These are phyloP conservation scores for Coemansia sp. DNA, from an alignment of 192 early-diverging fungal genomes.

Conservation along the genomic window DNA sequence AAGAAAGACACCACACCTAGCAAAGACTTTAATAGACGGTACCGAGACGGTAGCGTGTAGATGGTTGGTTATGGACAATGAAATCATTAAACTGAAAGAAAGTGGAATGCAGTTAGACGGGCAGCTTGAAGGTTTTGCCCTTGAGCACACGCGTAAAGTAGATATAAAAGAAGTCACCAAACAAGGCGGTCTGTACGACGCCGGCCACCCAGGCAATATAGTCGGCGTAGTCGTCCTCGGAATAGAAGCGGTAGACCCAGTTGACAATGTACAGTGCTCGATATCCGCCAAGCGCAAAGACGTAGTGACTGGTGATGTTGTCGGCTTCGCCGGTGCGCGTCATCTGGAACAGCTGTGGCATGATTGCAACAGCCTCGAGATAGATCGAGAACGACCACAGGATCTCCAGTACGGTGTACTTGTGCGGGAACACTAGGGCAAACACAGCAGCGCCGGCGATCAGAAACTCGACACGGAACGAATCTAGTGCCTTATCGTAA, in stretches of 20 bases:
- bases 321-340: slow-evolving; percentile 97
- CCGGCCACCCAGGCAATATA: slow-evolving; percentile 89
- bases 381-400: slow-evolving; percentile 98
- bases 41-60: slow-evolving; percentile 1
- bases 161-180: slow-evolving; percentile 97
- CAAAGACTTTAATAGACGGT: neutral
- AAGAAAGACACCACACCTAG: neutral
- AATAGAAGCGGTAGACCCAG: slow-evolving; percentile 91
- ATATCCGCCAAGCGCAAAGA: slow-evolving; percentile 95
- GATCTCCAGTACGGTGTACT: slow-evolving; percentile 70
- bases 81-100: neutral
- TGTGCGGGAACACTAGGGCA: slow-evolving; percentile 72
- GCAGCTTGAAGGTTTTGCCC: slow-evolving; percentile 54
- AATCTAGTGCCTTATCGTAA: slow-evolving; percentile 90
- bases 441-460: slow-evolving; percentile 68
- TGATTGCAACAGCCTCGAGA: slow-evolving; percentile 93
- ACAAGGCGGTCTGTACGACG: slow-evolving; percentile 89
- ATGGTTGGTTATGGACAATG: slow-evolving; percentile 7
- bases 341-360: slow-evolving; percentile 97
- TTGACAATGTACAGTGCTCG: slow-evolving; percentile 86
- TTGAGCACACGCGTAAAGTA: slow-evolving; percentile 72
- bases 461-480: slow-evolving; percentile 87
- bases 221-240: slow-evolving; percentile 71
- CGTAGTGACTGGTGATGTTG: slow-evolving; percentile 98
- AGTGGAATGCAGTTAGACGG: slow-evolving; percentile 35